Conservation (phyloP, 306 rosid genomes). For the Cicer yamashitae region DNA sequence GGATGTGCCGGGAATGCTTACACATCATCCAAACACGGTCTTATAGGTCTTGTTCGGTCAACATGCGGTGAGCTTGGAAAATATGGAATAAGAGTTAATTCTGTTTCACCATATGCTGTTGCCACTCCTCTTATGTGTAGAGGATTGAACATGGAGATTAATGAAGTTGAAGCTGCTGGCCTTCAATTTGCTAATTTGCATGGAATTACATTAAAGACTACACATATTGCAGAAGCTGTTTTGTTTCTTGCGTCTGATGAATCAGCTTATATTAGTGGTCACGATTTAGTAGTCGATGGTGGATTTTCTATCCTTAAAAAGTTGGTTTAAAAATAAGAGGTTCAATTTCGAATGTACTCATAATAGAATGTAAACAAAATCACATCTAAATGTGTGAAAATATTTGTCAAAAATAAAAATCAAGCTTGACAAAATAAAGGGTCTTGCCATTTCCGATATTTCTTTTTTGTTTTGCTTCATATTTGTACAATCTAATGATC, state of each 20-base stretch:
- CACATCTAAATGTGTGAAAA: too few species aligned
- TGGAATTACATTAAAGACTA: conserved; percentile 70
- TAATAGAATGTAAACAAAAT: too few species aligned
- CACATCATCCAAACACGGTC: conserved; percentile 60
- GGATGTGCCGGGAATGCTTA: conserved; percentile 59
- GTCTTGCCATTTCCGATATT: too few species aligned
- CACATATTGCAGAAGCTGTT: conserved; percentile 81
- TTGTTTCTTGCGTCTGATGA: conserved; percentile 85
- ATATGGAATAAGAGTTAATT: conserved; percentile 74
- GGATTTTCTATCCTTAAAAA: conserved; percentile 59
- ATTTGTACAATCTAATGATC: too few species aligned
- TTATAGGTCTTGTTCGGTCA: conserved; percentile 61
- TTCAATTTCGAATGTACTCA: too few species aligned
- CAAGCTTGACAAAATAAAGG: too few species aligned
- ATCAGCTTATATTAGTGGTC: conserved; percentile 74
- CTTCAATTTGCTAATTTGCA: conserved; percentile 60
- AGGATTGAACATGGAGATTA: conserved; percentile 24
- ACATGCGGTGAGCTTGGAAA: conserved; percentile 70
- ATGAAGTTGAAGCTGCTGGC: conserved; percentile 53
- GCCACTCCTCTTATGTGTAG: conserved; percentile 64
- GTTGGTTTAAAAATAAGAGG: too few species aligned
- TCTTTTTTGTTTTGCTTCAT: too few species aligned
- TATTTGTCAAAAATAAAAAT: too few species aligned
- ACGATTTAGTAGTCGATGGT: conserved; percentile 73
- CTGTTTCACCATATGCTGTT: conserved; percentile 64